Evolutionary conservation across 345 rosid species (phyloP), one percentile per base, ranked within the genome.

Genomic region (Passiflora organensis): DNA sequence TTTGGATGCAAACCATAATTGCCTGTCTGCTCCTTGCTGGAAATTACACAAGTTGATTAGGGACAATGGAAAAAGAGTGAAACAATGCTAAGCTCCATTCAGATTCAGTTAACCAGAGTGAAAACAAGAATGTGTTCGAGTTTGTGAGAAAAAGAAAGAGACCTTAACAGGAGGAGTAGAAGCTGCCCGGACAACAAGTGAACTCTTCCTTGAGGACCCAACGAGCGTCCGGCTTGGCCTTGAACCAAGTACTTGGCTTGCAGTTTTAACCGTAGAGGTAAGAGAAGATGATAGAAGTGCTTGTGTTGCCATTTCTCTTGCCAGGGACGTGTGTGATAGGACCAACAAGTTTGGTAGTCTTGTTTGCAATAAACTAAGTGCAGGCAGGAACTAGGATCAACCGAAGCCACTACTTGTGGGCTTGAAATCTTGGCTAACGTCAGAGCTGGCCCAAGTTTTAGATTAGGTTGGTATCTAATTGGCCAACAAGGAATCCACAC

Each of bases 151-250:
- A 42, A 4, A n/a, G 13, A 20, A 17, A 47, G 24, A 20, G 10
- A 91, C 98, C 98, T 93, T 88, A 38, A 77, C 99, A 13, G 99
- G 99, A 10, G 95, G 99, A 70, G 89, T 80, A 10, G 99, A 74
- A 23, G 96, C 56, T 32, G 99, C 95, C 71, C 76, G 78, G 10
- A 86, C 87, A 49, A 81, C 81, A 41, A 84, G 82, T 36, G 95
- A 77, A 14, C 64, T 70, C 61, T 73, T 93, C 68, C 74, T 84
- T 28, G 81, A 76, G 28, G 79, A 76, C 5, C 48, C 72, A 51
- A 72, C 23, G 28, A 52, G 24, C 28, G 79, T 66, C 20, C 62
- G 76, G 25, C 20, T 37, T 42, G 82, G 74, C 67, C 82, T 81
- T 6, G 81, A 52, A 28, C 90, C 79, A 1, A 86, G 48, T 19